Conservation (phyloP, 2,329 filamentous ascomycete genomes). For the Ophiosphaerella herpotricha region DNA sequence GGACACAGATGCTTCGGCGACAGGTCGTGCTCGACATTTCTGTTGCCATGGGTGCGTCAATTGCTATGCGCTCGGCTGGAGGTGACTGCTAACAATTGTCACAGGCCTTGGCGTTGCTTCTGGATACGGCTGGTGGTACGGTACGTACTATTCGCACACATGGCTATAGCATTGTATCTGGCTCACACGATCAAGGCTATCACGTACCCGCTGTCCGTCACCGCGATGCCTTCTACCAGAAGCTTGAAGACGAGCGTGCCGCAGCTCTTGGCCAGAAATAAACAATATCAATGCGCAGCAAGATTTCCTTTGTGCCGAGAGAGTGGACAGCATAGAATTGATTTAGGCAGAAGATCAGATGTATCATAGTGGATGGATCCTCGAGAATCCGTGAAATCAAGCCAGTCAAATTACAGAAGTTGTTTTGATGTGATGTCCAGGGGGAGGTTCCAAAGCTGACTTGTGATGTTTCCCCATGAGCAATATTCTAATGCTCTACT, state of each 20-base stretch:
- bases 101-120: conserved; percentile 65
- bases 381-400: conserved; percentile 28
- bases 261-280: conserved; percentile 49
- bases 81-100: conserved; percentile 21
- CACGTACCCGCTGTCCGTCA: conserved; percentile 67
- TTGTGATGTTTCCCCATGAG: no score
- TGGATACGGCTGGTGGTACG: conserved; percentile 72
- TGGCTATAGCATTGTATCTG: no score
- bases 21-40: conserved; percentile 69
- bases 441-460: no score
- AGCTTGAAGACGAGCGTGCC: conserved; percentile 66
- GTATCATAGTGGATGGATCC: conserved; percentile 39
- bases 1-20: conserved; percentile 66
- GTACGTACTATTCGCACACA: conserved; percentile 45
- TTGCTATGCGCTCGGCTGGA: no score
- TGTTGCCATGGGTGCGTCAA: conserved; percentile 65
- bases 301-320: conserved; percentile 35
- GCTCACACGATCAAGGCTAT: conserved; percentile 55
- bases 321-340: conserved; percentile 29
- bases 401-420: conserved; percentile 12
- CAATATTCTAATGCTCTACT: no score
- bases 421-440: no score
- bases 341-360: conserved; percentile 29
- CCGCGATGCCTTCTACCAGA: conserved; percentile 67
- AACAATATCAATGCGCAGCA: conserved; percentile 14